Conservation (phyloP, 2,329 filamentous ascomycete species). For the Exophiala mesophila region DNA sequence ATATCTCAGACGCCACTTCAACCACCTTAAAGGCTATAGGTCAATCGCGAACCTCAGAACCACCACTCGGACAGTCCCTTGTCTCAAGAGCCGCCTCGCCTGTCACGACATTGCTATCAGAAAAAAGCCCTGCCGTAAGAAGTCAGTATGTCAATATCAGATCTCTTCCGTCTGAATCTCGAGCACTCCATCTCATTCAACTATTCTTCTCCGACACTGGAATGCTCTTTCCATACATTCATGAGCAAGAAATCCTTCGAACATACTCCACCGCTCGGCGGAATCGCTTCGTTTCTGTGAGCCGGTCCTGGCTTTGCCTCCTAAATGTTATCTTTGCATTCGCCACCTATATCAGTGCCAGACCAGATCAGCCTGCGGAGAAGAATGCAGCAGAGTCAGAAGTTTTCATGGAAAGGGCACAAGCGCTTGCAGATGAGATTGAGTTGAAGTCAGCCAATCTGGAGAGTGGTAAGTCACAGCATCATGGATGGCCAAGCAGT, state of each 20-base stretch:
- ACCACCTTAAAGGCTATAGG: conserved; percentile 15
- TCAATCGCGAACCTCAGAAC: conserved; percentile 16
- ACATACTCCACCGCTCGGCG: conserved; percentile 27
- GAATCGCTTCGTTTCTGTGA: conserved; percentile 24
- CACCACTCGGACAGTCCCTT: conserved; percentile 9
- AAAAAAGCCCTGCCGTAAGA: conserved; percentile 12
- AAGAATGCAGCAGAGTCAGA: conserved; percentile 21
- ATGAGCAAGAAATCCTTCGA: conserved; percentile 27
- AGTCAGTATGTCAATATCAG: conserved; percentile 15
- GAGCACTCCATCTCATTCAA: conserved; percentile 30
- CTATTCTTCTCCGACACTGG: conserved; percentile 35
- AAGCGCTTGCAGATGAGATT: conserved; percentile 17
- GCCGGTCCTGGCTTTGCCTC: conserved; percentile 32
- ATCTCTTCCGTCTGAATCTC: conserved; percentile 14
- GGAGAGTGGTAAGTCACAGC: conserved; percentile 18
- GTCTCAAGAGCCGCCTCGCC: conserved; percentile 19
- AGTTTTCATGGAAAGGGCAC: conserved; percentile 20
- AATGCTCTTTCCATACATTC: conserved; percentile 31
- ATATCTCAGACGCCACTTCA: conserved; percentile 20
- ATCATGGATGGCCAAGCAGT: no score
- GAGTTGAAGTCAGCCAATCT: conserved; percentile 20
- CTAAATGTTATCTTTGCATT: conserved; percentile 32
- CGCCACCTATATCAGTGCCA: conserved; percentile 23
- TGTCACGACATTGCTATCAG: conserved; percentile 15
- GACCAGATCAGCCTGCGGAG: conserved; percentile 15